Conservation (phyloP, 2,329 filamentous ascomycete genomes). For the Helminthosporium solani region DNA sequence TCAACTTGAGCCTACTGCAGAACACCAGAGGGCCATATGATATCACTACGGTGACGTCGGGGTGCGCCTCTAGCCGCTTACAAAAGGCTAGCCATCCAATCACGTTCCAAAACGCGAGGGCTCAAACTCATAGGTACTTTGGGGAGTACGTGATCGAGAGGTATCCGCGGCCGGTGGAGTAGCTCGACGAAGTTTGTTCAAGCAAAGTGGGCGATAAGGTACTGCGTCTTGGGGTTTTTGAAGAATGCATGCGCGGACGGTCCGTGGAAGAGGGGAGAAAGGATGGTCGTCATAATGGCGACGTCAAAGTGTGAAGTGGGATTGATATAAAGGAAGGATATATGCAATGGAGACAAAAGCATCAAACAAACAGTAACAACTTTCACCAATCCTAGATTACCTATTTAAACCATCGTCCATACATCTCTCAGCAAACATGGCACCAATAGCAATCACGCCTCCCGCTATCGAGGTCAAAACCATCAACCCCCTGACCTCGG, state of each 20-base stretch:
- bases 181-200: not conserved
- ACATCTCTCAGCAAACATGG: conserved; percentile 21
- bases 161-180: conserved; percentile 6
- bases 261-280: conserved; percentile 1
- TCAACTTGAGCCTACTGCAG: conserved; percentile 8
- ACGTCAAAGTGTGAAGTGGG: conserved; percentile 2
- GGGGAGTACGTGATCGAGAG: not conserved
- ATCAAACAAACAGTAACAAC: conserved; percentile 1
- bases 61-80: conserved; percentile 6
- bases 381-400: not conserved
- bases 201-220: not conserved
- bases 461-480: conserved; percentile 26
- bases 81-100: conserved; percentile 7
- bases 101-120: conserved; percentile 1
- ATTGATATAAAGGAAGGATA: conserved; percentile 9
- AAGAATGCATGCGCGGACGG: not conserved
- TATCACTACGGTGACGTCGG: conserved; percentile 12
- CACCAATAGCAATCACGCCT: conserved; percentile 31
- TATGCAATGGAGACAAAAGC: not conserved
- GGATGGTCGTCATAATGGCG: conserved; percentile 18
- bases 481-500: conserved; percentile 10
- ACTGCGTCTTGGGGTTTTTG: not conserved
- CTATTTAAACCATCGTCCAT: not conserved
- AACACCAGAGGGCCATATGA: conserved; percentile 1
- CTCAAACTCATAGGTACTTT: not conserved